Conservation (phyloP, 306 rosid genomes). For the Canavalia ensiformis region DNA sequence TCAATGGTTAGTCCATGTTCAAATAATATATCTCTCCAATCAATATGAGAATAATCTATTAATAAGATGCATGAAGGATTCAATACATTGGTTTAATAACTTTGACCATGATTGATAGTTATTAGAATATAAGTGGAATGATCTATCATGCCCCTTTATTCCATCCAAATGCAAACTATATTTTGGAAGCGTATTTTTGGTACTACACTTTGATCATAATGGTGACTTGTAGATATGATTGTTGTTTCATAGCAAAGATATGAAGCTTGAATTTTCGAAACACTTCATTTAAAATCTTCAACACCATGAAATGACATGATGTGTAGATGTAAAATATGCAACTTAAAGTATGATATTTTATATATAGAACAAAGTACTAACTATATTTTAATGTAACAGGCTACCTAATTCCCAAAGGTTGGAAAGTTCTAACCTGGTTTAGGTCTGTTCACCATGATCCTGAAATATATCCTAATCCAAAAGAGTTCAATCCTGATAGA, state of each 20-base stretch:
- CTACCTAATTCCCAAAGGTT: slow-evolving; percentile 74
- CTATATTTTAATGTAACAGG: slow-evolving; percentile 54
- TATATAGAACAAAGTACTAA: neutral
- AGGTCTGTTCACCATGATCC: slow-evolving; percentile 76
- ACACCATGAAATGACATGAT: neutral
- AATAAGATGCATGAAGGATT: neutral
- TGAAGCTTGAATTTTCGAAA: neutral
- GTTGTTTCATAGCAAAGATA: neutral
- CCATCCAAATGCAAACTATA: too few relatives aligned
- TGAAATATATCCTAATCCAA: slow-evolving; percentile 68
- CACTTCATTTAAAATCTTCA: neutral
- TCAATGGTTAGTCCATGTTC: slow-evolving; percentile 60
- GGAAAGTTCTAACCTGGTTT: slow-evolving; percentile 80
- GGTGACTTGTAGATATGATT: neutral
- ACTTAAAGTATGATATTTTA: neutral
- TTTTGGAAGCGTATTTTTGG: too few relatives aligned
- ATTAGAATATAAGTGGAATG: neutral
- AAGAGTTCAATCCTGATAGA: slow-evolving; percentile 72
- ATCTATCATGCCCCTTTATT: neutral
- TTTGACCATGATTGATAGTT: slow-evolving; percentile 59
- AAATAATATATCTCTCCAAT: neutral
- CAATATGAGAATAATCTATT: neutral
- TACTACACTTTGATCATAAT: neutral
- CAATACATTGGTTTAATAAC: neutral
- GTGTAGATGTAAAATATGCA: neutral